Percentiles rank a stretch among this genome's conserved stretches.
Evolutionary conservation across 805 yeast species (phyloP).

Genomic region (Metschnikowia similis): DNA sequence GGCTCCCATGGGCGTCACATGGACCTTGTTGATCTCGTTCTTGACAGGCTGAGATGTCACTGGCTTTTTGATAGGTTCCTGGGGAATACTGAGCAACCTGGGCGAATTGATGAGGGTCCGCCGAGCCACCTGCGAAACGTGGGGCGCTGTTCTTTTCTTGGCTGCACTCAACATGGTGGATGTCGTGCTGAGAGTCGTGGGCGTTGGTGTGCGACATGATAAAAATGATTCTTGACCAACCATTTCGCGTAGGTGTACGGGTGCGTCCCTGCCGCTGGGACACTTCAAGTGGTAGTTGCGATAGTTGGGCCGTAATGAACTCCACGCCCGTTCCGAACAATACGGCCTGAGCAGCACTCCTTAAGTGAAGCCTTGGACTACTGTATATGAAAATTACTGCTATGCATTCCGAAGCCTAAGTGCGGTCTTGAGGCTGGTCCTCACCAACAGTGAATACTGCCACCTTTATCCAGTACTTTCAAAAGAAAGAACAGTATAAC

Average conservation of each 20-base stretch:
- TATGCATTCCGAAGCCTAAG: too few species aligned
- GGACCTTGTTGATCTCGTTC: slow-evolving; percentile 6
- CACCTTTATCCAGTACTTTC: too few species aligned
- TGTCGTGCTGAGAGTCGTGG: background rate
- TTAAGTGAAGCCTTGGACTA: too few species aligned
- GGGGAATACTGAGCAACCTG: slow-evolving; percentile 11
- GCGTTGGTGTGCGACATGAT: slow-evolving; percentile 1
- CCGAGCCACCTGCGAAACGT: slow-evolving; percentile 1
- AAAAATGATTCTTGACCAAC: slow-evolving; percentile 6
- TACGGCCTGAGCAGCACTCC: too few species aligned
- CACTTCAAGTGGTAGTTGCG: background rate
- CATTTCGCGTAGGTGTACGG: slow-evolving; percentile 9
- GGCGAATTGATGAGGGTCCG: slow-evolving; percentile 12
- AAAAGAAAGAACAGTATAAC: too few species aligned
- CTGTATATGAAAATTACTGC: too few species aligned
- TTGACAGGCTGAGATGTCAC: slow-evolving; percentile 17
- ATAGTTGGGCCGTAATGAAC: too few species aligned
- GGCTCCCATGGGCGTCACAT: slow-evolving; percentile 1
- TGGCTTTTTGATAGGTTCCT: slow-evolving; percentile 12
- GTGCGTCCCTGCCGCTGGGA: background rate
- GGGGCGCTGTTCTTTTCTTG: slow-evolving; percentile 5
- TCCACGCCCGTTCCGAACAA: too few species aligned
- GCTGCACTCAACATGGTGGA: slow-evolving; percentile 12
- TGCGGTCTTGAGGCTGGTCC: too few species aligned
- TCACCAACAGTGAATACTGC: too few species aligned